Base-by-base conservation (phyloP, 1,139 yeast genomes). In the Hemisphaericaspora xylanilytica region DNA sequence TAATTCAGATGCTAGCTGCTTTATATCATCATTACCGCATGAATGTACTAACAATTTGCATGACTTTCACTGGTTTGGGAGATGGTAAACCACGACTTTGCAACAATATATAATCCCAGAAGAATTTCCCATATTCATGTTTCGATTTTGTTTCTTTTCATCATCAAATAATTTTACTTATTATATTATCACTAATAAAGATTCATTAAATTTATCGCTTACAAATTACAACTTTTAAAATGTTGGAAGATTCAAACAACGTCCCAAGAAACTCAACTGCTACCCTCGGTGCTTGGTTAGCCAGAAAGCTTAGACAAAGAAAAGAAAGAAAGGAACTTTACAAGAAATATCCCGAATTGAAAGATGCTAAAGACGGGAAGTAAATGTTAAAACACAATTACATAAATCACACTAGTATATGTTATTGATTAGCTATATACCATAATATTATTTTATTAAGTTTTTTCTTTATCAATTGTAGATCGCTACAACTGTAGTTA, bases 191-290 rank as follows among this genome's bases (percentile, higher is more conserved):
- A 18, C 14, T 29, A 22, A 12, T 14, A 10, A 25, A 4, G 15
- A 3, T 25, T 25, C n/a, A n/a, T n/a, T n/a, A n/a, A n/a, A n/a
- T n/a, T n/a, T n/a, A n/a, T n/a, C n/a, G n/a, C n/a, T n/a, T n/a
- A n/a, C n/a, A n/a, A n/a, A n/a, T n/a, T n/a, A n/a, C n/a, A n/a
- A n/a, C n/a, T n/a, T n/a, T n/a, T n/a, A n/a, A n/a, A n/a, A 35
- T 35, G 38, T 30, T 35, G 24, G 34, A 35, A 24, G 38, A 35
- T 14, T 22, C 10, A 11, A 30, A 31, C 15, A 14, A 35, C 15
- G 9, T 35, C 22, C 38, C 38, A 29, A 35, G 38, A 35, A 35
- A 35, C 11, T 24, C 34, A 3, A 35, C 34, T 9, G 38, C 34
- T 31, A 20, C 25, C 30, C 30, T 35, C 29, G 38, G 38, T 35